A percentile compares a stretch with the other conserved stretches of the same genome.
These are phyloP conservation scores for Meyerozyma guilliermondii DNA, from an alignment of 1,139 yeast species.

Conservation along the genomic window DNA sequence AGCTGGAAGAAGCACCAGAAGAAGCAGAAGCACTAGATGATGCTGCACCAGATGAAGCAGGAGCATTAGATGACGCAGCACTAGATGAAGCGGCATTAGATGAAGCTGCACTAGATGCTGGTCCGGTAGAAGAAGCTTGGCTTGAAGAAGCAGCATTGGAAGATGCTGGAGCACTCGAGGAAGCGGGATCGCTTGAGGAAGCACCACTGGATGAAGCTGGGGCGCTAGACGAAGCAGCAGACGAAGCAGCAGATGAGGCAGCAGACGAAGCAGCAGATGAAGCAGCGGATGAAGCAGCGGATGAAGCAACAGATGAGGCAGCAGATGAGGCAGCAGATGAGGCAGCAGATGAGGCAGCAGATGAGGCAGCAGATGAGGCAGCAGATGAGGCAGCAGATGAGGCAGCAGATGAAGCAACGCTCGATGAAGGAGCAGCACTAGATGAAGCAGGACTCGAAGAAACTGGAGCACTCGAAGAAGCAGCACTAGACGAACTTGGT, in stretches of 20 bases:
- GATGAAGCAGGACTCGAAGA: neutral
- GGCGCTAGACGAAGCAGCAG: neutral
- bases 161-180: slow-evolving; percentile 1
- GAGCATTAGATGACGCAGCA: slow-evolving; percentile 3
- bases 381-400: too few species aligned
- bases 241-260: neutral
- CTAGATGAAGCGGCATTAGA: slow-evolving; percentile 1
- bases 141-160: slow-evolving; percentile 3
- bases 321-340: too few species aligned
- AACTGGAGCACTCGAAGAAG: neutral
- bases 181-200: neutral
- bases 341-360: too few species aligned
- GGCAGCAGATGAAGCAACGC: neutral
- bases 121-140: too few species aligned
- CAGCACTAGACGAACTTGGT: neutral
- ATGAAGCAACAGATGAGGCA: neutral
- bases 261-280: neutral
- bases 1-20: neutral
- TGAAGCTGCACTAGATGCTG: slow-evolving; percentile 1
- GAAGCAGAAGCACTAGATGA: neutral
- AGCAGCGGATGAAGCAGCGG: neutral
- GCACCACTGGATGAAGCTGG: neutral
- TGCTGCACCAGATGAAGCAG: slow-evolving; percentile 2
- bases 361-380: too few species aligned
- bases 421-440: neutral